Base-by-base conservation (phyloP, 192 early-diverging fungal genomes). In the Entomortierella chlamydospora region DNA sequence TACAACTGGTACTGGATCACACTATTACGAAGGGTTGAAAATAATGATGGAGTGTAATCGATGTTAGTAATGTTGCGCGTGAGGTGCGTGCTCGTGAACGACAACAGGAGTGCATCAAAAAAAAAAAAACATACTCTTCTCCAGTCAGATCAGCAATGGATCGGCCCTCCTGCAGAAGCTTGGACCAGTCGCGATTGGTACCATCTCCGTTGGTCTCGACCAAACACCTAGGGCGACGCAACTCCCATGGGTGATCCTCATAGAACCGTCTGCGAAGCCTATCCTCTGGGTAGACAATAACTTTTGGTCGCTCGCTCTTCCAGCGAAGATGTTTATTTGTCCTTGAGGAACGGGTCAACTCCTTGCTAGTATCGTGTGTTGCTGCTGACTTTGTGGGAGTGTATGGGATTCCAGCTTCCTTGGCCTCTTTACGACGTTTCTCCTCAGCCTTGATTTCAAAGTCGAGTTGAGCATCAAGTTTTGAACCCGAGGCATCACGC, bases 201-300 rank as follows among this genome's bases (percentile, higher is more conserved):
- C 82, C 76, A 67, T 82, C 84, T 12, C 87, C 82, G 2, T 89
- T 86, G 26, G 80, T 83, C 83, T 96, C 95, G 28, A 93, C 86
- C 41, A 96, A 64, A 8, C 87, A 84, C 34, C 87, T 81, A 34
- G 96, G 94, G 61, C 92, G 84, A 34, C 82, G 68, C 66, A 92
- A 84, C 82, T 99, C 97, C 74, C 93, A 94, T 22, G 97, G 97
- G 83, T 99, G 97, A 86, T 96, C 91, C 68, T 87, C 85, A 83
- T 95, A 99, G 68, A 99, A 99, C 59, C 86, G 88, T 57, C 85
- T 59, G 57, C 97, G 90, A 64, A 99, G 86, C 61, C 77, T 64
- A 83, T 99, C 97, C 83, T 98, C 96, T 7, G 93, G 94, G 68
- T 95, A 99, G 39, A 85, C 90, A 37, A 99, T 97, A 59, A 72